Evolutionary conservation across 2,329 filamentous ascomycete species (phyloP).

Genomic region (Neodidymelliopsis sp.): DNA sequence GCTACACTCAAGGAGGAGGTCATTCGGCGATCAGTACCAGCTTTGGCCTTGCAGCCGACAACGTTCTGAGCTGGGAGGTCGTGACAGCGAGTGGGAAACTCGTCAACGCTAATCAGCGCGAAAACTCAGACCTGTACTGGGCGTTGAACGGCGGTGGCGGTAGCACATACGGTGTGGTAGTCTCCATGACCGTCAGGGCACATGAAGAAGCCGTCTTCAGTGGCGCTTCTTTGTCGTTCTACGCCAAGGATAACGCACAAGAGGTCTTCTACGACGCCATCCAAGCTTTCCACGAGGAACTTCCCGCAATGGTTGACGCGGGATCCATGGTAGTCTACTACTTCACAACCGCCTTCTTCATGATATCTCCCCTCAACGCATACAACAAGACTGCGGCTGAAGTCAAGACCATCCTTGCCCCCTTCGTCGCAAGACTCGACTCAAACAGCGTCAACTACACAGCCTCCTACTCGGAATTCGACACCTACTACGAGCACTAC

Average conservation of each 20-base stretch:
- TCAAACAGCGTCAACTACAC: slow-evolving; percentile 23
- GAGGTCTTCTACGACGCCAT: slow-evolving; percentile 27
- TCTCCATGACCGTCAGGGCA: slow-evolving; percentile 31
- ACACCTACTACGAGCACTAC: slow-evolving; percentile 33
- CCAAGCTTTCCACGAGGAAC: slow-evolving; percentile 28
- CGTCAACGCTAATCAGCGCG: slow-evolving; percentile 24
- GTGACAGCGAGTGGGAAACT: slow-evolving; percentile 31
- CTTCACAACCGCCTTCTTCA: slow-evolving; percentile 26
- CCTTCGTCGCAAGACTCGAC: slow-evolving; percentile 24
- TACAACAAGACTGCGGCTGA: slow-evolving; percentile 27
- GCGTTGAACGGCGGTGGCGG: slow-evolving; percentile 39
- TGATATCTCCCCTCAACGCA: slow-evolving; percentile 28
- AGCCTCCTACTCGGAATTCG: slow-evolving; percentile 21
- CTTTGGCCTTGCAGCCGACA: slow-evolving; percentile 45
- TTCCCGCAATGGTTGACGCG: slow-evolving; percentile 30
- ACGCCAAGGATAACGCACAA: slow-evolving; percentile 18
- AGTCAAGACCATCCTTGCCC: slow-evolving; percentile 26
- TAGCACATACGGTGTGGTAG: slow-evolving; percentile 35
- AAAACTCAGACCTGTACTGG: slow-evolving; percentile 39
- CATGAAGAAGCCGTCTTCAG: slow-evolving; percentile 27
- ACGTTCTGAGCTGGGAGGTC: slow-evolving; percentile 32
- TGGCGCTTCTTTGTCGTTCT: slow-evolving; percentile 24
- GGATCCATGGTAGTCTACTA: slow-evolving; percentile 25
- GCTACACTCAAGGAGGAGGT: slow-evolving; percentile 53
- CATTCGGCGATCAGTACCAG: slow-evolving; percentile 59